Evolutionary conservation across 306 rosid genomes (phyloP).

Genomic region (Gastrolobium bilobum): DNA sequence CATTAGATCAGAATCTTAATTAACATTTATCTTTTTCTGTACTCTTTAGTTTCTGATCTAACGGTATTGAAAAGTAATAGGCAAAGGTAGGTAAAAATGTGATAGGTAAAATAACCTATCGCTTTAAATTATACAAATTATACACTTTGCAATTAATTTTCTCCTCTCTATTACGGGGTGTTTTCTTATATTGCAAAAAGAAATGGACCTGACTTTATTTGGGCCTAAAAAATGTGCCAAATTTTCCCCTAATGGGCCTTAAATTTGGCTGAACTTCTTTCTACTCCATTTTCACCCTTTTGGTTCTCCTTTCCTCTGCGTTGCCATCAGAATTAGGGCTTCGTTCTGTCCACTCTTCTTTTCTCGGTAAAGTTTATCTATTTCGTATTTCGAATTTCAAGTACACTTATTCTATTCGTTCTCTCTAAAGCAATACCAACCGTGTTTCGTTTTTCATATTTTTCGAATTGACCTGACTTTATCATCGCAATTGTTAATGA

Average conservation of each 20-base stretch:
- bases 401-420: not conserved
- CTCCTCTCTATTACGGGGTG: too few relatives aligned
- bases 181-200: not conserved
- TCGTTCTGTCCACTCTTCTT: not conserved
- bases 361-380: not conserved
- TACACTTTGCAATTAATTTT: not conserved
- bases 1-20: too few relatives aligned
- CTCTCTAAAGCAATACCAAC: not conserved
- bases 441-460: not conserved
- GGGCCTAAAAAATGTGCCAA: not conserved
- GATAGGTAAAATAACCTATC: too few relatives aligned
- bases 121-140: not conserved
- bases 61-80: too few relatives aligned
- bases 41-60: too few relatives aligned
- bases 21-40: too few relatives aligned
- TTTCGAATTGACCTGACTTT: too few relatives aligned
- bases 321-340: not conserved
- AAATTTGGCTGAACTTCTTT: too few relatives aligned
- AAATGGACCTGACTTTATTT: not conserved
- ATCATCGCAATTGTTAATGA: slow-evolving; percentile 60
- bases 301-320: not conserved
- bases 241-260: not conserved
- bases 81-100: too few relatives aligned
- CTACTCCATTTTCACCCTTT: too few relatives aligned
- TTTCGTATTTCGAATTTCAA: not conserved